These are phyloP conservation scores for Rhodotorula taiwanensis DNA, from an alignment of 768 basidiomycete species.

Conservation along the genomic window DNA sequence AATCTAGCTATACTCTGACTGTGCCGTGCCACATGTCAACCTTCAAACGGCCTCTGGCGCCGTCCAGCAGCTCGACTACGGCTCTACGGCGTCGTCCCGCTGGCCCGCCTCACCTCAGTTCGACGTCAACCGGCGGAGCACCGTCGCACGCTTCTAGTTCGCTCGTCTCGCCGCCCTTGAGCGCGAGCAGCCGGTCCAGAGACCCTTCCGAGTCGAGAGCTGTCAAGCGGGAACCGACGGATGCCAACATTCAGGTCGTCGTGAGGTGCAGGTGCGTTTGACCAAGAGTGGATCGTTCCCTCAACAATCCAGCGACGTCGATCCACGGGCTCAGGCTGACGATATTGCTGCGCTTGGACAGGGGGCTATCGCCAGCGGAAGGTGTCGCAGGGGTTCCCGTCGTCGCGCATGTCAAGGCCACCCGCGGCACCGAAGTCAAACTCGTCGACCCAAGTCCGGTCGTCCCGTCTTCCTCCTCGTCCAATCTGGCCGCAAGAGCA, in stretches of 20 bases:
- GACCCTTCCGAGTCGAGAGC: neutral
- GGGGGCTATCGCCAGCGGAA: constrained; percentile 26
- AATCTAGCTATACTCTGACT: too few relatives aligned
- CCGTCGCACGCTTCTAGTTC: neutral
- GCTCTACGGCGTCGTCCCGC: neutral
- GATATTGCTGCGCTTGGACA: neutral
- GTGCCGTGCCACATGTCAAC: too few relatives aligned
- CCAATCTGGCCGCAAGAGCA: too few relatives aligned
- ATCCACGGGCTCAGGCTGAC: neutral
- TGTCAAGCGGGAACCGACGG: neutral
- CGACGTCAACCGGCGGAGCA: too few relatives aligned
- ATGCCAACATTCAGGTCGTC: constrained; percentile 80
- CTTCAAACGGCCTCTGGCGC: too few relatives aligned
- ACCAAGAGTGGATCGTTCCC: neutral
- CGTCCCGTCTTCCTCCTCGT: constrained; percentile 51
- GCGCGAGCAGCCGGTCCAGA: neutral
- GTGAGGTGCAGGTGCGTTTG: constrained; percentile 63
- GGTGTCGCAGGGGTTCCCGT: neutral
- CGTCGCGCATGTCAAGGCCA: constrained; percentile 23
- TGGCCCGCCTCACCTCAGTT: neutral
- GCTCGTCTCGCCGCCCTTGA: neutral
- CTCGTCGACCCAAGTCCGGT: constrained; percentile 50
- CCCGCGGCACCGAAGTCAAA: constrained; percentile 31
- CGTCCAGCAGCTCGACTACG: neutral
- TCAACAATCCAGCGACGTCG: neutral